These are phyloP conservation scores for Prunus mira DNA, from an alignment of 306 rosid species.

Conservation along the genomic window DNA sequence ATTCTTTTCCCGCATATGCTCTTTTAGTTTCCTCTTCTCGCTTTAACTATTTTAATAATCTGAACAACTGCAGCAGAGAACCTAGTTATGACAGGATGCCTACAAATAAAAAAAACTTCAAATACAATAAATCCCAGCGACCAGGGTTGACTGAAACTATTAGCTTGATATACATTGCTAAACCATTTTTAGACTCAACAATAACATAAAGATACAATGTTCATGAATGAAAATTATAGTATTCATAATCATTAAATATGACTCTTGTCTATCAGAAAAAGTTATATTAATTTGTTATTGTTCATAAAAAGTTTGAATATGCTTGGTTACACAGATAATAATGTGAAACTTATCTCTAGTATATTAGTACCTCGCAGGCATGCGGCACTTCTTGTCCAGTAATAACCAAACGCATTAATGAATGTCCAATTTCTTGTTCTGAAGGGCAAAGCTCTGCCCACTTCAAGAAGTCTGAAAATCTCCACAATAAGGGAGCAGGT, in stretches of 20 bases:
- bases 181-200: background rate
- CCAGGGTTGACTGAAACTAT: background rate
- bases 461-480: slow-evolving; percentile 94
- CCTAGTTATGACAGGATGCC: background rate
- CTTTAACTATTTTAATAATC: background rate
- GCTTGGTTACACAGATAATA: background rate
- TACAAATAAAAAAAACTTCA: too few species aligned
- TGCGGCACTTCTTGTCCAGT: slow-evolving; percentile 99
- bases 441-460: slow-evolving; percentile 98
- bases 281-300: background rate
- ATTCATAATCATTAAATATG: background rate
- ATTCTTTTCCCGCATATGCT: background rate
- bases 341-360: slow-evolving; percentile 1
- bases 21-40: background rate
- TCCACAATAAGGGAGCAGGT: slow-evolving; percentile 94
- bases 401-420: slow-evolving; percentile 97
- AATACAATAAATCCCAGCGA: background rate
- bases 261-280: background rate
- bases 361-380: slow-evolving; percentile 83
- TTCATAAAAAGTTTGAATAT: background rate
- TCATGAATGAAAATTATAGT: background rate
- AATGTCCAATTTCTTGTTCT: slow-evolving; percentile 94
- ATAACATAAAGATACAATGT: background rate
- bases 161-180: too few species aligned
- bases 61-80: background rate